A percentile compares a stretch with the other conserved stretches of the same genome.
These are phyloP conservation scores for Arctium minus DNA, from an alignment of 129 eudicot species.

Conservation along the genomic window DNA sequence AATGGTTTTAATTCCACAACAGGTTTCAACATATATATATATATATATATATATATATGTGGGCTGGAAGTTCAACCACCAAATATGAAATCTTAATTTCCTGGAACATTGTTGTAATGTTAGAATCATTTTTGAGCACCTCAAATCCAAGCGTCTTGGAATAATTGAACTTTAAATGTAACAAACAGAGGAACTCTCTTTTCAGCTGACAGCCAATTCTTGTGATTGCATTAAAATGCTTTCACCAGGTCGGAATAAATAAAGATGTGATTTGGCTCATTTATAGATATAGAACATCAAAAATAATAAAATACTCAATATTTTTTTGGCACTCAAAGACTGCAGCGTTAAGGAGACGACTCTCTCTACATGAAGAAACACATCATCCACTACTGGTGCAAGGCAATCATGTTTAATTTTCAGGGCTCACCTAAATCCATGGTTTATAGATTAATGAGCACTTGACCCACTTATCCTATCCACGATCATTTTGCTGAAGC, in stretches of 20 bases:
- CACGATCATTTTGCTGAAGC: not conserved
- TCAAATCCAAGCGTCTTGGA: not conserved
- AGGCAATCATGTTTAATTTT: not conserved
- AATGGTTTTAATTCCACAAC: no score
- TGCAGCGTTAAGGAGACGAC: no score
- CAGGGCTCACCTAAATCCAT: not conserved
- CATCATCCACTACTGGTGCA: not conserved
- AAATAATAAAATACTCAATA: no score
- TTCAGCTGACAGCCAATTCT: not conserved
- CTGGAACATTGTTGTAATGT: not conserved
- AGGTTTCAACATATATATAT: not conserved
- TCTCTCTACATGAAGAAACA: no score
- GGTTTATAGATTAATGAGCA: not conserved
- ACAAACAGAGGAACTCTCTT: not conserved
- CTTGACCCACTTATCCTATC: not conserved
- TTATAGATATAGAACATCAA: no score
- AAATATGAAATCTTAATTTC: not conserved
- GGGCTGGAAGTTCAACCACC: not conserved
- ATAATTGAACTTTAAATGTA: no score
- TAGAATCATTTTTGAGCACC: not conserved
- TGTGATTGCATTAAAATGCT: not conserved
- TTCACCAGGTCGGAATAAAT: not conserved
- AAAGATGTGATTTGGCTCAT: no score
- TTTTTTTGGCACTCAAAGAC: no score
- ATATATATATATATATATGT: no score